Percentiles rank a stretch among this genome's conserved stretches.
These are phyloP conservation scores for Penicillium taxi DNA, from an alignment of 495 filamentous ascomycete species.

Conservation along the genomic window DNA sequence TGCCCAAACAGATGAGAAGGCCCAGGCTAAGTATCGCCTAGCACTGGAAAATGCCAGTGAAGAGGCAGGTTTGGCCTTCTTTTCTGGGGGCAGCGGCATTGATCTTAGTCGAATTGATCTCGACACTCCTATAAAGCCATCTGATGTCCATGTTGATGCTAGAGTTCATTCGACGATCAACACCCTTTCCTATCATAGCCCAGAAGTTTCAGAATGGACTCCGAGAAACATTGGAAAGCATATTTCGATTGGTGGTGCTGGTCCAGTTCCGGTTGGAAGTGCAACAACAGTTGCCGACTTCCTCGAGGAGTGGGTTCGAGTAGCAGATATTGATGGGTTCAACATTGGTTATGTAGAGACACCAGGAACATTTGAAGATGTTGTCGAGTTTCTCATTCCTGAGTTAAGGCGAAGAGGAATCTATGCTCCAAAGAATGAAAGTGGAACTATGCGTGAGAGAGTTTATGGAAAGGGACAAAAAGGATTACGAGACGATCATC, in stretches of 20 bases:
- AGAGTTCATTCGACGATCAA: slow-evolving; percentile 7
- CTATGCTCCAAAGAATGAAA: slow-evolving; percentile 19
- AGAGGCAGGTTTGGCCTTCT: slow-evolving; percentile 36
- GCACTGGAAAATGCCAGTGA: slow-evolving; percentile 25
- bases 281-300: slow-evolving; percentile 37
- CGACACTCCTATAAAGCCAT: slow-evolving; percentile 6
- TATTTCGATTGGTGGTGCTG: slow-evolving; percentile 11
- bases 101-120: slow-evolving; percentile 22
- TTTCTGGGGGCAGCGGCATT: slow-evolving; percentile 37
- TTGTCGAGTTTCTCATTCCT: slow-evolving; percentile 46
- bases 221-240: slow-evolving; percentile 14
- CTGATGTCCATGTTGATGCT: slow-evolving; percentile 7
- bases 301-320: slow-evolving; percentile 40
- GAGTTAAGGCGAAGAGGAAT: slow-evolving; percentile 43
- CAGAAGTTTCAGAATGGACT: slow-evolving; percentile 14
- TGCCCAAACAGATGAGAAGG: slow-evolving; percentile 36
- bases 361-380: slow-evolving; percentile 49
- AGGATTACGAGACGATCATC: slow-evolving; percentile 9
- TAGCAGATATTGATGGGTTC: slow-evolving; percentile 44
- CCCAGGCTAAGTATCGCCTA: slow-evolving; percentile 33
- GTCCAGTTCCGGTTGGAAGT: slow-evolving; percentile 10
- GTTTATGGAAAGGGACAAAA: slow-evolving; percentile 12
- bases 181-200: slow-evolving; percentile 7
- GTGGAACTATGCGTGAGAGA: slow-evolving; percentile 19
- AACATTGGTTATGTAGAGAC: slow-evolving; percentile 48